Evolutionary conservation across 2,329 filamentous ascomycete species (phyloP).

Genomic region (Claviceps cyperi): DNA sequence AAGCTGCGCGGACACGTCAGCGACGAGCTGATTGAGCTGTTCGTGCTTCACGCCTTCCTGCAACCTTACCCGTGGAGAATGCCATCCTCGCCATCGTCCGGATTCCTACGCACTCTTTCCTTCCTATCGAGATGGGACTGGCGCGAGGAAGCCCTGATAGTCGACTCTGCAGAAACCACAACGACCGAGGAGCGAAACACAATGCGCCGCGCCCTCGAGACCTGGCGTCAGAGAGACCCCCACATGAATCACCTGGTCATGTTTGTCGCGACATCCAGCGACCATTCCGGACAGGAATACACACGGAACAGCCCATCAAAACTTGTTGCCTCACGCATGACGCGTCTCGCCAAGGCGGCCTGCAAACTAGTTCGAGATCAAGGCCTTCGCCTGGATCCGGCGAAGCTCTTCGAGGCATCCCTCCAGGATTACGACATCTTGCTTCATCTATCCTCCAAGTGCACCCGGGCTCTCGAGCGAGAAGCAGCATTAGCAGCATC

Average conservation of each 20-base stretch:
- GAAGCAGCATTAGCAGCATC: constrained; percentile 20
- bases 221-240: constrained; percentile 80
- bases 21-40: constrained; percentile 71
- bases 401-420: constrained; percentile 54
- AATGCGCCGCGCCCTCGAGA: constrained; percentile 59
- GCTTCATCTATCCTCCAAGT: constrained; percentile 51
- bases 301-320: constrained; percentile 59
- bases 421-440: constrained; percentile 73
- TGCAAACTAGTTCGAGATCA: constrained; percentile 43
- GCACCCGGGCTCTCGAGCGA: constrained; percentile 27
- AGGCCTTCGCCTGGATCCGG: constrained; percentile 34
- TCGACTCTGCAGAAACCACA: constrained; percentile 55
- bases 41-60: constrained; percentile 65
- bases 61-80: constrained; percentile 66
- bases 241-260: constrained; percentile 71
- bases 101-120: constrained; percentile 66
- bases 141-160: constrained; percentile 65
- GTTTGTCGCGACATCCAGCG: constrained; percentile 67
- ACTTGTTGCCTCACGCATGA: constrained; percentile 74
- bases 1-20: constrained; percentile 62
- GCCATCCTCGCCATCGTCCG: constrained; percentile 63
- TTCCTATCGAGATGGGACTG: constrained; percentile 86
- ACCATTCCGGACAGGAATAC: constrained; percentile 66
- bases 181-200: constrained; percentile 43
- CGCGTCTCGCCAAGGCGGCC: constrained; percentile 64